These are phyloP conservation scores for Alternaria hordeiaustralica DNA, from an alignment of 2,329 filamentous ascomycete species.

Conservation along the genomic window DNA sequence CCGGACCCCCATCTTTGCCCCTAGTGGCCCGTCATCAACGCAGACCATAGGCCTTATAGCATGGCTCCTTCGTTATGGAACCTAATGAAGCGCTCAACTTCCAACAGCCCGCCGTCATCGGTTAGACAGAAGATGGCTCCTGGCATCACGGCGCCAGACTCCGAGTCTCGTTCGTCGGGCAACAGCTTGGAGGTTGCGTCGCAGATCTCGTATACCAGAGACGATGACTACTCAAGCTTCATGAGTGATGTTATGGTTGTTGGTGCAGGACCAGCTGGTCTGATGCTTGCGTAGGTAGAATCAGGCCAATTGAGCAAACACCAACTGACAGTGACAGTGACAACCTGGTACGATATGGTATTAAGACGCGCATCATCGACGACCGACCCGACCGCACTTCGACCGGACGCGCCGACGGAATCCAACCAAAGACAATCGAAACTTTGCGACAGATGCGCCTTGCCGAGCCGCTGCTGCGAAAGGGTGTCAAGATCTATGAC, in stretches of 20 bases:
- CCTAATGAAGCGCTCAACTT: constrained; percentile 44
- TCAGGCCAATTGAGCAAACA: not conserved
- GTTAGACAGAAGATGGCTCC: constrained; percentile 46
- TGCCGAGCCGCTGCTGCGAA: constrained; percentile 70
- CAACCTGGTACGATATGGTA: constrained; percentile 69
- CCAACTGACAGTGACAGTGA: constrained; percentile 46
- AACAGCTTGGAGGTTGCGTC: constrained; percentile 31
- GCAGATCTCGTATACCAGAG: constrained; percentile 21
- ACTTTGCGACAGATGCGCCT: constrained; percentile 75
- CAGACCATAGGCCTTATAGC: constrained; percentile 26
- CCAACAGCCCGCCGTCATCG: constrained; percentile 29
- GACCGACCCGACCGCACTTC: constrained; percentile 72
- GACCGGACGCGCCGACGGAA: constrained; percentile 72
- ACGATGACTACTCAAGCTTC: constrained; percentile 39
- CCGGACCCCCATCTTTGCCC: constrained; percentile 36
- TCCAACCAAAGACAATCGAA: constrained; percentile 81
- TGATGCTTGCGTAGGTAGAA: constrained; percentile 52
- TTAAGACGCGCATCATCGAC: constrained; percentile 71
- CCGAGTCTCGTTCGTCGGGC: constrained; percentile 31
- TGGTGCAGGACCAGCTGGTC: constrained; percentile 52
- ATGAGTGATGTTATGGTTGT: constrained; percentile 51
- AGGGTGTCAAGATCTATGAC: constrained; percentile 74
- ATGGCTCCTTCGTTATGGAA: constrained; percentile 43
- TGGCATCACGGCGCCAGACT: constrained; percentile 30
- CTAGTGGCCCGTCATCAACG: constrained; percentile 20